Evolutionary conservation across 1,284 basidiomycete species (phyloP), one percentile per base, ranked within the genome.

Genomic region (Schizopora paradoxa): DNA sequence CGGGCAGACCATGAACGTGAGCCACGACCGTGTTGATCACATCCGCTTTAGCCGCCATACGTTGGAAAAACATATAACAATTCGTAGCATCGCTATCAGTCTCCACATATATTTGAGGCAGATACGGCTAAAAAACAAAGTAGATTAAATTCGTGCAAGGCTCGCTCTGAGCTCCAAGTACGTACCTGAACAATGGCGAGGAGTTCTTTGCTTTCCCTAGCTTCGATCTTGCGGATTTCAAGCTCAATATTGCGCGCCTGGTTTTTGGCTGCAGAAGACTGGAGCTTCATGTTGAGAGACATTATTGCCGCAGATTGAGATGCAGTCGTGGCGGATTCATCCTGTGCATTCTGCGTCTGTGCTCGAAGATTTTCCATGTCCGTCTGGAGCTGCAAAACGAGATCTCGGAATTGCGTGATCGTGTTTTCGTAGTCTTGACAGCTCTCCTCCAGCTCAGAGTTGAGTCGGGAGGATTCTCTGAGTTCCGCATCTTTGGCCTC

Each of bases 251-350:
- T 82, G 61, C 84, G 85, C 11, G 88, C 83, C 59, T 94, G 92
- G 52, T 88, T 87, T 74, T 94, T 96, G 28, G 82, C 76, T 0
- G 87, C 91, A 1, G 88, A 78, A 1, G 86, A 88, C 62, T 97
- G 92, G 3, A 97, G 74, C 62, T 91, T 95, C 62, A 95, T 74
- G 61, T 96, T 96, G 48, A 95, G 71, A 43, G 91, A 91, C 73
- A 96, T 82, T 69, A 96, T 84, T 50, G 86, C 78, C 45, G 91
- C 75, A 37, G 85, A 77, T 69, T 93, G 79, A 32, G 86, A 77
- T 47, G 79, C 72, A 54, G 86, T 72, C 11, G 77, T 79, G 3
- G 83, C 85, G 5, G 87, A 87, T 60, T 93, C 86, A 38, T 77
- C 74, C 56, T 91, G 86, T 3, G 88, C 89, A 0, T 79, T 83